These are phyloP conservation scores for Dryas octopetala DNA, from an alignment of 306 rosid species.

Conservation along the genomic window DNA sequence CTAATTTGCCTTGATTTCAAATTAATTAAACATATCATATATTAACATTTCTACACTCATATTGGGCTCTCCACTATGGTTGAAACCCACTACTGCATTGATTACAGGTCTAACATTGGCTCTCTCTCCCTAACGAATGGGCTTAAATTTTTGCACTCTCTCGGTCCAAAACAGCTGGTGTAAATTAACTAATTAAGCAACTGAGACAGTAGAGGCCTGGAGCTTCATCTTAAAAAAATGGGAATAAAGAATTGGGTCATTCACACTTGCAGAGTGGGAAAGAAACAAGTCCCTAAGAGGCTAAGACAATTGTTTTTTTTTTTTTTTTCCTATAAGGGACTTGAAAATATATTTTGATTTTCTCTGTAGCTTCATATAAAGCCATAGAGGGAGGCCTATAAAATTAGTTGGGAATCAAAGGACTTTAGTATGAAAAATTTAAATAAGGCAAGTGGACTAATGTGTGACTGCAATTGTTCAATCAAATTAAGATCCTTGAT, in stretches of 20 bases:
- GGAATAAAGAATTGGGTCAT: background rate
- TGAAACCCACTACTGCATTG: slow-evolving; percentile 9
- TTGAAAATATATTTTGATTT: background rate
- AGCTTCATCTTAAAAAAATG: background rate
- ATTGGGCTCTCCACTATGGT: slow-evolving; percentile 32
- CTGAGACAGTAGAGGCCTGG: background rate
- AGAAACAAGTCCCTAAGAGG: too few species aligned
- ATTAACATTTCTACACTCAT: background rate
- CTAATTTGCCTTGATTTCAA: slow-evolving; percentile 21
- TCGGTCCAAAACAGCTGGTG: slow-evolving; percentile 6
- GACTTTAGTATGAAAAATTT: background rate
- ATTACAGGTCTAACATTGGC: background rate
- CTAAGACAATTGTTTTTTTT: background rate
- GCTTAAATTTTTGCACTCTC: background rate
- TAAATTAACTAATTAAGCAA: background rate
- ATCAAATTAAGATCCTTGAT: background rate
- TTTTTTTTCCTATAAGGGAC: background rate
- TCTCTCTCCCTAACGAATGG: background rate
- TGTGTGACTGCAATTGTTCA: background rate
- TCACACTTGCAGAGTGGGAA: too few species aligned
- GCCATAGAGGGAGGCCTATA: background rate
- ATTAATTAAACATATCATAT: background rate
- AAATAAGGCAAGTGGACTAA: background rate
- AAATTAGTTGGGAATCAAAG: background rate
- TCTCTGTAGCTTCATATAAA: slow-evolving; percentile 6